These are phyloP conservation scores for Dactylellina drechsleri DNA, from an alignment of 2,329 filamentous ascomycete species.

Conservation along the genomic window DNA sequence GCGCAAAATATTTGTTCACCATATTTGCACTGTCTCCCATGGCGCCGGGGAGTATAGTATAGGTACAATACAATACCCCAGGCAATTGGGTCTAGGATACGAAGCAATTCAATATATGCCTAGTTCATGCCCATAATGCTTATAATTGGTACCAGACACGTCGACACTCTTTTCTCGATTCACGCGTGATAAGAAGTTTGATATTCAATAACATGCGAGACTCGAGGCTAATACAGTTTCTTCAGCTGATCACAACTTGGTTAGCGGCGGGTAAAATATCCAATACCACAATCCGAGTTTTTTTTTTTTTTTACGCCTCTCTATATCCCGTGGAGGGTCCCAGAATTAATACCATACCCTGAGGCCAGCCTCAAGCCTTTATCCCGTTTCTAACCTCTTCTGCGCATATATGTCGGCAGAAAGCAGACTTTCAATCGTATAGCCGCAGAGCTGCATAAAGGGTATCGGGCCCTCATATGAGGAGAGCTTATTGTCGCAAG, in stretches of 20 bases:
- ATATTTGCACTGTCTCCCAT: too few species aligned
- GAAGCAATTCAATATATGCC: not conserved
- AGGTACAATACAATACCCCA: too few species aligned
- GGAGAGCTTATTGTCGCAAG: too few species aligned
- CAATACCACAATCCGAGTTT: conserved; percentile 12
- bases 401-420: conserved; percentile 3
- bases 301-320: too few species aligned
- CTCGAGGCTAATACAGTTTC: not conserved
- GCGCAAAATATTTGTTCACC: not conserved
- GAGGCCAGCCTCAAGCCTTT: conserved; percentile 7
- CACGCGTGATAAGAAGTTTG: conserved; percentile 29
- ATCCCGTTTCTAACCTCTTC: conserved; percentile 15
- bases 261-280: conserved; percentile 37
- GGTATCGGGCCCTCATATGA: conserved; percentile 40
- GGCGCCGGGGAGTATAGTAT: too few species aligned
- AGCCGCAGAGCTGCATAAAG: too few species aligned
- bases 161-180: conserved; percentile 11
- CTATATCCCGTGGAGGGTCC: too few species aligned
- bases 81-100: too few species aligned
- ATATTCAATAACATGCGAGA: not conserved
- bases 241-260: not conserved
- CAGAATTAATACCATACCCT: not conserved
- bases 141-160: conserved; percentile 24
- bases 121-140: not conserved
- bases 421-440: not conserved